Base-by-base conservation (phyloP, 495 filamentous ascomycete genomes). In the Penicillium bovifimosum region DNA sequence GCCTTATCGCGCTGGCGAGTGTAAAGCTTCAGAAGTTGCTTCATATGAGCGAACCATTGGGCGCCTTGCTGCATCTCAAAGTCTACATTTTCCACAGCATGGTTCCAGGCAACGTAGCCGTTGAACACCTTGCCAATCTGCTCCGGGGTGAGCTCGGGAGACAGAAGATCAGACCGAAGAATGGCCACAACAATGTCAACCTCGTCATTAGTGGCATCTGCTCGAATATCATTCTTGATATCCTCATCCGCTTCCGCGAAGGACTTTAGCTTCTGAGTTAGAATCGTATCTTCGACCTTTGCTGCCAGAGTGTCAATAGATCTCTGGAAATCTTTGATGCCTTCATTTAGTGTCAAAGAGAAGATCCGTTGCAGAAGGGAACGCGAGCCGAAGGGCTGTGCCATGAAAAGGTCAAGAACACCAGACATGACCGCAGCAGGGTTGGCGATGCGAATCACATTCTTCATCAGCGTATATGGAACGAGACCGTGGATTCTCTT, bases 21-120 rank as follows among this genome's bases (percentile, higher is more conserved):
- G 69, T 90, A 88, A 9, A 98, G 75, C 73, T 97, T 97, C 58
- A 96, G 80, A 20, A 96, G 76, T 67, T 97, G 95, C 66, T 98
- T 97, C 52, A 98, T 79, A 55, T 95, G 83, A 1, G 91, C 91
- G 68, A 96, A 98, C 56, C 95, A 83, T 58, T 93, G 81, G 0
- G 91, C 93, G 3, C 90, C 91, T 55, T 87, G 80, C 56, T 85
- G 86, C 76, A 96, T 85, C 58, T 95, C 88, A 48, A 86, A 82
- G 61, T 96, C 90, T 31, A 91, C 82, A 64, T 95, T 88, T 50
- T 97, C 92, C 6, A 98, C 88, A 0, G 90, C 90, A 58, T 84
- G 86, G 65, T 91, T 95, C 86, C 95, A 98, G 10, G 91, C 93
- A n/a, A 96, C 91, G 58, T 90, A 97, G 29, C 90, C 86, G 64